Evolutionary conservation across 495 filamentous ascomycete species (phyloP), one percentile per base, ranked within the genome.

Genomic region (Daldinia concentrica): DNA sequence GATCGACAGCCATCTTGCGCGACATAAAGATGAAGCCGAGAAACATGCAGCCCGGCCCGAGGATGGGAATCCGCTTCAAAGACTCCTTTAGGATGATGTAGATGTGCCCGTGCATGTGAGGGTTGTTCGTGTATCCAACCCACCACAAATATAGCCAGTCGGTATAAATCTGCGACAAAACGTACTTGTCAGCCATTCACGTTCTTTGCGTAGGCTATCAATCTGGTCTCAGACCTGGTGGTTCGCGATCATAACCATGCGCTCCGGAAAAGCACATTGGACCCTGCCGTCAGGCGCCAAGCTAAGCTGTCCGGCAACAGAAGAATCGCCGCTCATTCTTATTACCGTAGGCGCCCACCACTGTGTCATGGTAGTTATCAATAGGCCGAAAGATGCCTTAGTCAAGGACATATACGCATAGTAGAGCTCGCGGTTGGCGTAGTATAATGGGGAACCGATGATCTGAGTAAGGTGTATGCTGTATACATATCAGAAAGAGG

Each of bases 81-180:
- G 89, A 91, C 79, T 95, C 91, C 76, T 94, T 94, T 14, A 95
- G 79, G 73, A 95, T 93, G 69, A 95, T 94, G 78, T 90, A 95
- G 64, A 95, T 81, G 62, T 92, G 90, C n/a, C 93, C 93, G 66
- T 94, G 92, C 85, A 91, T 90, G 45, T 83, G 79, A 26, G 89
- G 86, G 1, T 66, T 71, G 72, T 86, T 86, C 26, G 92, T 89
- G 70, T 95, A 95, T 24, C 90, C 90, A 17, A 91, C 87, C 92
- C 92, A 95, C 92, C 92, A 95, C 12, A 95, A 83, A 75, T 95
- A 95, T 11, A 95, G 78, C 92, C 92, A 95, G 79, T 95, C 92
- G 6, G 92, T 93, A 73, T 95, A 95, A 56, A 95, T 86, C 85
- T 85, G 56, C n/a, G 27, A 32, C 68, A 71, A 65, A 22, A 48